These are phyloP conservation scores for Kuraishia ogatae DNA, from an alignment of 805 yeast genomes.

Conservation along the genomic window DNA sequence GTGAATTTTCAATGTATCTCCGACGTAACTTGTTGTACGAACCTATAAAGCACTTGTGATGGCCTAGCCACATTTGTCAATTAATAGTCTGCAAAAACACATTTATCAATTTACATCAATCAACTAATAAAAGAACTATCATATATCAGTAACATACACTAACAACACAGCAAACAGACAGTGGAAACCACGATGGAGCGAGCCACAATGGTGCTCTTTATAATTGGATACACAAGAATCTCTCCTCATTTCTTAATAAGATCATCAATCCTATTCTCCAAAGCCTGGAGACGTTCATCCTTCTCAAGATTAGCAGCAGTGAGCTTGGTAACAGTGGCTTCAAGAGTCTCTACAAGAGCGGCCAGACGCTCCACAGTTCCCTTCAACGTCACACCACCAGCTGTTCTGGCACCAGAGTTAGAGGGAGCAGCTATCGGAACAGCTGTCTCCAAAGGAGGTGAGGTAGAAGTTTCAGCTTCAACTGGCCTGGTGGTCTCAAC, in stretches of 20 bases:
- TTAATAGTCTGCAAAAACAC: no score
- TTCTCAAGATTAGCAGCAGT: constrained; percentile 49
- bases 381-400: constrained; percentile 56
- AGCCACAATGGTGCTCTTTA: no score
- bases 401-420: constrained; percentile 15
- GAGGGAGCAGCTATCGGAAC: constrained; percentile 7
- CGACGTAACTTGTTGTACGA: no score
- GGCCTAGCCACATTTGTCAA: no score
- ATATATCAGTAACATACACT: no score
- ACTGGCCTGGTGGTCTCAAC: constrained; percentile 1
- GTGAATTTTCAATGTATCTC: no score
- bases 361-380: constrained; percentile 65
- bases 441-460: constrained; percentile 14
- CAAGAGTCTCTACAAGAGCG: constrained; percentile 46
- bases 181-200: no score
- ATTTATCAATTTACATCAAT: no score
- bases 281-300: constrained; percentile 47
- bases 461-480: constrained; percentile 10
- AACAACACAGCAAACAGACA: no score
- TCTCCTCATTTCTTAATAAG: constrained; percentile 30
- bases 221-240: no score
- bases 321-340: constrained; percentile 42
- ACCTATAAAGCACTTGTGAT: no score
- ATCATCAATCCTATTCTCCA: constrained; percentile 56
- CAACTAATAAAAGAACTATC: no score